Evolutionary conservation across 2,329 filamentous ascomycete species (phyloP).

Genomic region (Boeremia lycopersici): DNA sequence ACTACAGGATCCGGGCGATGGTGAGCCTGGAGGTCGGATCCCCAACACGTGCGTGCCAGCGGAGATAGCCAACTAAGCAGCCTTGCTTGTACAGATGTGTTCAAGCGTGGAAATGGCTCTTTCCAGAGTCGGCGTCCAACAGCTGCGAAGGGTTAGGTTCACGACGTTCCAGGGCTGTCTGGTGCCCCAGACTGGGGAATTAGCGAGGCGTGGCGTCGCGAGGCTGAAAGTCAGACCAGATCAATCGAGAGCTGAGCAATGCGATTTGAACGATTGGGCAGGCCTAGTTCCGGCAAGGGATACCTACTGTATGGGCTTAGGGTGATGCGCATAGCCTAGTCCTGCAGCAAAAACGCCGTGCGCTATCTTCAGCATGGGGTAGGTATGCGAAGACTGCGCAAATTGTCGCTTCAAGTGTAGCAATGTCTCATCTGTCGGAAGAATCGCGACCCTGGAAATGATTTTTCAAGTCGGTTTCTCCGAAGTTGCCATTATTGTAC

Average conservation of each 20-base stretch:
- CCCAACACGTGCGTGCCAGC: background rate
- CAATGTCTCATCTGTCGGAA: too few relatives aligned
- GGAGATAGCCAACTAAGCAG: background rate
- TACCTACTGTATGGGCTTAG: too few relatives aligned
- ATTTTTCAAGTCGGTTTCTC: background rate
- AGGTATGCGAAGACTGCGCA: too few relatives aligned
- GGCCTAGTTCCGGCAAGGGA: background rate
- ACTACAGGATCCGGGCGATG: background rate
- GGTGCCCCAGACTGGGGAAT: background rate
- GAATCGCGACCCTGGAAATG: background rate
- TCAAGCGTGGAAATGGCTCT: background rate
- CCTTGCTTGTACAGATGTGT: background rate
- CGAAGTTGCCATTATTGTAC: background rate
- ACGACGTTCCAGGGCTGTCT: background rate
- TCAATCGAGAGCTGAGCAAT: conserved; percentile 7
- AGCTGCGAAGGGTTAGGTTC: background rate
- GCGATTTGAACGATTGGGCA: background rate
- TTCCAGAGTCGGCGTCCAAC: background rate
- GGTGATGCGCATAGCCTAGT: background rate
- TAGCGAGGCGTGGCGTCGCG: background rate
- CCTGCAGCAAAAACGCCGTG: background rate
- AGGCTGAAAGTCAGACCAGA: conserved; percentile 1
- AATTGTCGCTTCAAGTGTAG: too few relatives aligned
- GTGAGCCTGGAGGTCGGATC: background rate
- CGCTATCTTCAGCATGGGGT: background rate